Percentiles rank a stretch among this genome's conserved stretches.
Conservation (phyloP, 2,329 filamentous ascomycete genomes). For the Phaeosphaeriaceae sp. region DNA sequence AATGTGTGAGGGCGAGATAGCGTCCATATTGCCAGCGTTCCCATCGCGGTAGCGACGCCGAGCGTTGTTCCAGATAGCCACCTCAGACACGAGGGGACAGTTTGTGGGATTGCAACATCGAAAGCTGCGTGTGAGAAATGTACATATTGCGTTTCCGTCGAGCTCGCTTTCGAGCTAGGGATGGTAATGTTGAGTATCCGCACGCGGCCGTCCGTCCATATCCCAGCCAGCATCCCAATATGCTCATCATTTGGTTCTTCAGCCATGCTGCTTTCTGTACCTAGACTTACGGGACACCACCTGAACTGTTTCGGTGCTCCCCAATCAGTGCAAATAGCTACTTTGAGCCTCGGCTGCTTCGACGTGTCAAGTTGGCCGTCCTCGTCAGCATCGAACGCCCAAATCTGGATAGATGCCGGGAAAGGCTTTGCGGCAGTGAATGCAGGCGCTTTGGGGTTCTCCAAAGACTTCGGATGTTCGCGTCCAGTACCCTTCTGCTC, state of each 20-base stretch:
- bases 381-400: conserved; percentile 58
- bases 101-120: conserved; percentile 57
- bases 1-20: conserved; percentile 48
- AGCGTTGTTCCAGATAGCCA: conserved; percentile 65
- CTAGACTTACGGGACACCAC: conserved; percentile 61
- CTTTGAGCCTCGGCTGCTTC: conserved; percentile 53
- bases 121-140: conserved; percentile 58
- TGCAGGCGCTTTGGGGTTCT: conserved; percentile 51
- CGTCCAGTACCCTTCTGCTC: conserved; percentile 27
- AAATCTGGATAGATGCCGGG: conserved; percentile 64
- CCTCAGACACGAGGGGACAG: conserved; percentile 62
- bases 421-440: conserved; percentile 59
- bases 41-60: conserved; percentile 63
- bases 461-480: conserved; percentile 34
- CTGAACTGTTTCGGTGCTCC: conserved; percentile 62
- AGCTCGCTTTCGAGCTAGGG: conserved; percentile 12
- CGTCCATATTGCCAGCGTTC: conserved; percentile 63
- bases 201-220: conserved; percentile 66
- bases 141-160: conserved; percentile 38
- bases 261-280: conserved; percentile 24
- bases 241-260: conserved; percentile 37
- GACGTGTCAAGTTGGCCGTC: conserved; percentile 53
- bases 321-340: conserved; percentile 64
- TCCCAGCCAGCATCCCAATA: conserved; percentile 62
- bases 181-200: conserved; percentile 60